A percentile compares a stretch with the other conserved stretches of the same genome.
phyloP scores from a whole-genome alignment of 768 basidiomycete species.

The Boletus pseudopeckii region DNA sequence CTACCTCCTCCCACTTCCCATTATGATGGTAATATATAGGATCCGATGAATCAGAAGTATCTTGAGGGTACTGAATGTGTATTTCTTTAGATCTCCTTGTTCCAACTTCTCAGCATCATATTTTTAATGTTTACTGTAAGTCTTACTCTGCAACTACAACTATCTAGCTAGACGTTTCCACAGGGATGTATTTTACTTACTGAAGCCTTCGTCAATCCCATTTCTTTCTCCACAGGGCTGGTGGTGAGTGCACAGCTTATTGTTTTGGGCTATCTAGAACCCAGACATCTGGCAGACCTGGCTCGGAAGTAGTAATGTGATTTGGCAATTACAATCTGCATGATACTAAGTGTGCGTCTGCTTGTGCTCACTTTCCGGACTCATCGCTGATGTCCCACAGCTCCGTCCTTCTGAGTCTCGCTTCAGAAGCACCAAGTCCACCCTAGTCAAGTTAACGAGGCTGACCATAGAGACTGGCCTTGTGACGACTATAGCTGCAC shows the following conservation, averaged over 20 bases:
- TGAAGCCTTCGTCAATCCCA: background rate
- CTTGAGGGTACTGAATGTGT: background rate
- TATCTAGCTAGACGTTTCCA: background rate
- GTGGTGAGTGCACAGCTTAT: background rate
- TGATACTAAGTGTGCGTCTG: conserved; percentile 3
- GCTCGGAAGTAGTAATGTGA: conserved; percentile 15
- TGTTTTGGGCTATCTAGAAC: too few species aligned
- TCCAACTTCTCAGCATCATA: background rate
- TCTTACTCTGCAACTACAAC: background rate
- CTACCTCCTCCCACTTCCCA: background rate
- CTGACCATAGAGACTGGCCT: conserved; percentile 16
- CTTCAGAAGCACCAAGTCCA: background rate
- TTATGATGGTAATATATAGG: conserved; percentile 12
- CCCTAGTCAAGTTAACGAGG: conserved; percentile 3
- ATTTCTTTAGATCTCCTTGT: background rate
- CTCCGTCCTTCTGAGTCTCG: background rate
- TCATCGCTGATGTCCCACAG: background rate
- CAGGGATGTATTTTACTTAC: too few species aligned
- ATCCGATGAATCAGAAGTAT: too few species aligned
- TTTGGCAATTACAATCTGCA: conserved; percentile 10
- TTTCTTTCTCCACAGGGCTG: background rate
- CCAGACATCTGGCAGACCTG: conserved; percentile 1
- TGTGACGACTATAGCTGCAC: conserved; percentile 9
- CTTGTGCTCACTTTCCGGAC: too few species aligned
- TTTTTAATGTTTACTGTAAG: background rate